These are phyloP conservation scores for Beauveria brongniartii DNA, from an alignment of 2,329 filamentous ascomycete genomes.

Conservation along the genomic window DNA sequence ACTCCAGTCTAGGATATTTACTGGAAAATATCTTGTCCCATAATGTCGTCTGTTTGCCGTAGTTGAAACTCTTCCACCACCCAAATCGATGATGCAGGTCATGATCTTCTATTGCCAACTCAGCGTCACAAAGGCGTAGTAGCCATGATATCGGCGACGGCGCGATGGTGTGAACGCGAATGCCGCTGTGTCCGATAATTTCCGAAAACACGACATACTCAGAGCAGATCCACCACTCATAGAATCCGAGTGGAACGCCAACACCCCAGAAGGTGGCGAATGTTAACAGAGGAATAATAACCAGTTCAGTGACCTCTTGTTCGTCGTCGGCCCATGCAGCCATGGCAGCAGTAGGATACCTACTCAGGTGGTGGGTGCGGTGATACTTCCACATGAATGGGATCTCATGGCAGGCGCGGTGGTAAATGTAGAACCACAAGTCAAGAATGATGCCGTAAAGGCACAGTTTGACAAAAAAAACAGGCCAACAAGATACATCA, in stretches of 20 bases:
- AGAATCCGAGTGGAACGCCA: constrained; percentile 35
- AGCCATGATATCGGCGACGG: constrained; percentile 27
- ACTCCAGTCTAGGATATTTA: no score
- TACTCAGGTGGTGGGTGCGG: constrained; percentile 64
- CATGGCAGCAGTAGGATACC: constrained; percentile 37
- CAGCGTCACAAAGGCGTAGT: constrained; percentile 23
- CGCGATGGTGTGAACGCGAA: constrained; percentile 27
- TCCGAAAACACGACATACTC: constrained; percentile 33
- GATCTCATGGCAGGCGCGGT: constrained; percentile 54
- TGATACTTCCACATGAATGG: constrained; percentile 68
- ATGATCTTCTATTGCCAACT: constrained; percentile 34
- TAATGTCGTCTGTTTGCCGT: constrained; percentile 20
- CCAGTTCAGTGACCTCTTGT: constrained; percentile 35
- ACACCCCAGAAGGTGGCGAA: constrained; percentile 25
- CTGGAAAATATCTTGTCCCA: neutral
- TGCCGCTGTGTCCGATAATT: constrained; percentile 28
- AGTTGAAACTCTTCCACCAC: constrained; percentile 22
- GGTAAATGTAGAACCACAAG: constrained; percentile 36
- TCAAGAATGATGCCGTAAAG: constrained; percentile 61
- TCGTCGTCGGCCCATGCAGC: constrained; percentile 41
- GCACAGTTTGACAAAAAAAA: constrained; percentile 46
- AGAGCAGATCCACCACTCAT: constrained; percentile 39
- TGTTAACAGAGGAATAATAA: constrained; percentile 30
- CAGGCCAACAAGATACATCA: no score
- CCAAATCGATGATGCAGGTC: constrained; percentile 31